phyloP scores from a whole-genome alignment of 2,329 filamentous ascomycete species.

The Amphichorda felina region DNA sequence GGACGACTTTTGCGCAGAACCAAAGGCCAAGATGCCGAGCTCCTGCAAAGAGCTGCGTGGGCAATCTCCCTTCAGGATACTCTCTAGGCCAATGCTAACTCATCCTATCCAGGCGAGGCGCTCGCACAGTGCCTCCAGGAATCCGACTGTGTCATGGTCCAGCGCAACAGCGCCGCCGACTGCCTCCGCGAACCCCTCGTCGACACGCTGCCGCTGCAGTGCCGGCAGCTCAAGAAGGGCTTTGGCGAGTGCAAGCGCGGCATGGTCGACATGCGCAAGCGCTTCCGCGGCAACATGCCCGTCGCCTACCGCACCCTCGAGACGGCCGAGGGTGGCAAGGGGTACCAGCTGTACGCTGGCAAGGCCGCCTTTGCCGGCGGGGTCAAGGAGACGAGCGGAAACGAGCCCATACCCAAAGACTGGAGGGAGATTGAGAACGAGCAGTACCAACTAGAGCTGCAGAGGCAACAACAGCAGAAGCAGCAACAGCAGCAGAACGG shows the following conservation, averaged over 20 bases:
- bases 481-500: slow-evolving; percentile 10
- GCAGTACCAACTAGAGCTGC: slow-evolving; percentile 28
- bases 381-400: slow-evolving; percentile 55
- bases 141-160: slow-evolving; percentile 90
- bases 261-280: slow-evolving; percentile 97
- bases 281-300: slow-evolving; percentile 88
- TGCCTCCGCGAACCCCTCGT: slow-evolving; percentile 76
- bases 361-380: slow-evolving; percentile 54
- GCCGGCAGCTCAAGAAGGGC: slow-evolving; percentile 85
- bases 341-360: slow-evolving; percentile 70
- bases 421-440: slow-evolving; percentile 57
- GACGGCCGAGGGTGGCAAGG: slow-evolving; percentile 40
- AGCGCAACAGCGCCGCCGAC: slow-evolving; percentile 76
- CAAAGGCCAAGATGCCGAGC: slow-evolving; percentile 57
- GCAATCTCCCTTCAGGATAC: slow-evolving; percentile 19
- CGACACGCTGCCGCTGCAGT: slow-evolving; percentile 73
- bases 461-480: slow-evolving; percentile 12
- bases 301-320: slow-evolving; percentile 53
- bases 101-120: slow-evolving; percentile 57
- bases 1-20: background rate
- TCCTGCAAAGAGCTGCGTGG: slow-evolving; percentile 95
- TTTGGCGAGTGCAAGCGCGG: slow-evolving; percentile 94
- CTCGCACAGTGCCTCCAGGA: slow-evolving; percentile 91
- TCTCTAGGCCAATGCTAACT: background rate
- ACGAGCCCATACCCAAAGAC: slow-evolving; percentile 48